Percentiles rank a stretch among this genome's conserved stretches.
Evolutionary conservation across 768 basidiomycete genomes (phyloP).

Genomic region (Mycena vitilis): DNA sequence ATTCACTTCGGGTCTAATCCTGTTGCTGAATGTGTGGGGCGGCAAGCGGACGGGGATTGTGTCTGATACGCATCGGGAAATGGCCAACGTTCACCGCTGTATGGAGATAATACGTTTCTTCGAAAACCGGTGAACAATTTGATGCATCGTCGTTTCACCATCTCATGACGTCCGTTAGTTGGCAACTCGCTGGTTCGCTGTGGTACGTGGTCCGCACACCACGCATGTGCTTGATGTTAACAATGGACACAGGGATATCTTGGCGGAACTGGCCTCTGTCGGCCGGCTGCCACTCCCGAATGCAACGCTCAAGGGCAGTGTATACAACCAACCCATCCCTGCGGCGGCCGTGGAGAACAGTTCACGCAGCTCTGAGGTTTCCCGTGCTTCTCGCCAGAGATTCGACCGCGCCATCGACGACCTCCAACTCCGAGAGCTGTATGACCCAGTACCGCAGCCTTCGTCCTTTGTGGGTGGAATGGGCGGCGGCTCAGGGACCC

Average conservation of each 20-base stretch:
- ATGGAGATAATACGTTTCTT: slow-evolving; percentile 59
- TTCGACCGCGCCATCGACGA: slow-evolving; percentile 8
- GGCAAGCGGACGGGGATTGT: slow-evolving; percentile 59
- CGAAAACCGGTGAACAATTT: slow-evolving; percentile 48
- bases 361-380: slow-evolving; percentile 7
- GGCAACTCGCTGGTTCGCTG: slow-evolving; percentile 54
- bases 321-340: background rate
- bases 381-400: slow-evolving; percentile 16
- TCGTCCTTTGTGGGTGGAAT: background rate
- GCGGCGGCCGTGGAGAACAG: background rate
- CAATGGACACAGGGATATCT: slow-evolving; percentile 29
- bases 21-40: slow-evolving; percentile 76
- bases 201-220: background rate
- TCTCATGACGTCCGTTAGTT: slow-evolving; percentile 40
- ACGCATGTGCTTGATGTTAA: slow-evolving; percentile 33
- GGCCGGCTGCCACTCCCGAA: too few species aligned
- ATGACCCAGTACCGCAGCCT: background rate
- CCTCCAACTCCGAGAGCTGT: background rate
- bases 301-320: too few species aligned
- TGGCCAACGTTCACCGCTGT: slow-evolving; percentile 70
- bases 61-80: slow-evolving; percentile 60
- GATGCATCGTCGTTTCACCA: too few species aligned
- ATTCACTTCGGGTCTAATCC: slow-evolving; percentile 60
- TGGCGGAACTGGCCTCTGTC: slow-evolving; percentile 35
- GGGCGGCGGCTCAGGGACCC: background rate